These are phyloP conservation scores for Colletotrichum tofieldiae DNA, from an alignment of 2,329 filamentous ascomycete genomes.

Conservation along the genomic window DNA sequence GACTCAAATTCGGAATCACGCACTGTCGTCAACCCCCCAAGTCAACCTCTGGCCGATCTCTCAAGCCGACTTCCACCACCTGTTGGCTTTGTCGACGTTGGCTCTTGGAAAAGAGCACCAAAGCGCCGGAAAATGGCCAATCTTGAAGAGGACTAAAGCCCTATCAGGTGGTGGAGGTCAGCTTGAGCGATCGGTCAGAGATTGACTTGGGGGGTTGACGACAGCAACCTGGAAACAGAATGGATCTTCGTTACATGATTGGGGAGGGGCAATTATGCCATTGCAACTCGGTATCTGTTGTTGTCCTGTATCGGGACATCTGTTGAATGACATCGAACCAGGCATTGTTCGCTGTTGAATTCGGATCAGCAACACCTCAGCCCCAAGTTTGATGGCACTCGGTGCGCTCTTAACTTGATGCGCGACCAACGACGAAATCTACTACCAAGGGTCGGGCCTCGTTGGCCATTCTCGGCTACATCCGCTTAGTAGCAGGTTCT, in stretches of 20 bases:
- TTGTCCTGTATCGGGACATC: slow-evolving; percentile 1
- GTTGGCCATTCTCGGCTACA: not conserved
- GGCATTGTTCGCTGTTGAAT: not conserved
- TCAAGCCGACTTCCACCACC: slow-evolving; percentile 1
- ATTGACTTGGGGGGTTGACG: not conserved
- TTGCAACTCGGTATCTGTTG: slow-evolving; percentile 2
- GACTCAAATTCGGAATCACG: not conserved
- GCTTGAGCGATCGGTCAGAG: not conserved
- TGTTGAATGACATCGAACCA: not conserved
- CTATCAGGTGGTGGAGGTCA: not conserved
- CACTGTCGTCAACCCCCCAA: not conserved
- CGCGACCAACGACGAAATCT: not conserved
- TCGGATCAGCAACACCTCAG: slow-evolving; percentile 7
- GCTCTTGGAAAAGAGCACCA: slow-evolving; percentile 38
- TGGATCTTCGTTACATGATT: not conserved
- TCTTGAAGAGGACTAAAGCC: slow-evolving; percentile 25
- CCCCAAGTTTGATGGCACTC: not conserved
- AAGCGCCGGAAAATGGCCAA: slow-evolving; percentile 43
- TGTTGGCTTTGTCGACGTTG: slow-evolving; percentile 31
- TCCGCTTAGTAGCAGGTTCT: not conserved
- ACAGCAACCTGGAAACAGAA: slow-evolving; percentile 14
- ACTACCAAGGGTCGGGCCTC: not conserved
- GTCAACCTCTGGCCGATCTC: not conserved
- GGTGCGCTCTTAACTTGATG: not conserved
- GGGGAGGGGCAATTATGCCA: not conserved